Evolutionary conservation across 805 yeast species (phyloP).

Genomic region (Tetrapisispora phaffii): DNA sequence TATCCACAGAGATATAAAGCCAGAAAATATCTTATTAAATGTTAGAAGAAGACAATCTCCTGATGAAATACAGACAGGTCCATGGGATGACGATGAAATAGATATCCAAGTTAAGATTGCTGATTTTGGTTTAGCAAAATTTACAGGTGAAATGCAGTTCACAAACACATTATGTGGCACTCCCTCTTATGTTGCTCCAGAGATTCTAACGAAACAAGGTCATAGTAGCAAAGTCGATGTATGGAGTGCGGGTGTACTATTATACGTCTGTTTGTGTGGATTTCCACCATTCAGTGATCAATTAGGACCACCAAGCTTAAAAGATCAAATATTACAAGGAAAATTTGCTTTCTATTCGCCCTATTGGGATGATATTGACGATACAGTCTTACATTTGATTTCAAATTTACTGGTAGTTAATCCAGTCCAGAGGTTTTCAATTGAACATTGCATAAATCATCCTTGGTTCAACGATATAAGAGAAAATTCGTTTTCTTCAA

Average conservation of each 20-base stretch:
- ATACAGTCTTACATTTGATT: conserved; percentile 55
- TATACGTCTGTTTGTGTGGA: conserved; percentile 73
- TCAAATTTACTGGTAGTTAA: conserved; percentile 53
- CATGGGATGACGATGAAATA: conserved; percentile 43
- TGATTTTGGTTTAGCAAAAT: conserved; percentile 62
- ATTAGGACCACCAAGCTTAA: conserved; percentile 68
- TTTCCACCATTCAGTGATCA: conserved; percentile 83
- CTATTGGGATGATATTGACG: conserved; percentile 66
- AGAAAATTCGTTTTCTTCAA: conserved; percentile 7
- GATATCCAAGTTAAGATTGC: conserved; percentile 67
- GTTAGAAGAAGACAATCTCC: conserved; percentile 37
- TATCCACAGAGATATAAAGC: conserved; percentile 71
- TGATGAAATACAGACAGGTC: conserved; percentile 28
- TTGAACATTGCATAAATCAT: conserved; percentile 75
- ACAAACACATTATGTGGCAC: conserved; percentile 79
- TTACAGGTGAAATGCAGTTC: conserved; percentile 59
- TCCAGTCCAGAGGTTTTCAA: conserved; percentile 63
- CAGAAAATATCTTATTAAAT: conserved; percentile 54
- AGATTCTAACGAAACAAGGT: conserved; percentile 45
- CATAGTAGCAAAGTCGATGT: conserved; percentile 67
- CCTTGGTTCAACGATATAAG: conserved; percentile 55
- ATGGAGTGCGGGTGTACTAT: conserved; percentile 74
- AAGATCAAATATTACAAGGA: conserved; percentile 60
- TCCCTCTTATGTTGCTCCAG: conserved; percentile 83
- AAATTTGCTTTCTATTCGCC: conserved; percentile 69